Conservation (phyloP, 2,329 filamentous ascomycete genomes). For the Penicillium brasilianum region DNA sequence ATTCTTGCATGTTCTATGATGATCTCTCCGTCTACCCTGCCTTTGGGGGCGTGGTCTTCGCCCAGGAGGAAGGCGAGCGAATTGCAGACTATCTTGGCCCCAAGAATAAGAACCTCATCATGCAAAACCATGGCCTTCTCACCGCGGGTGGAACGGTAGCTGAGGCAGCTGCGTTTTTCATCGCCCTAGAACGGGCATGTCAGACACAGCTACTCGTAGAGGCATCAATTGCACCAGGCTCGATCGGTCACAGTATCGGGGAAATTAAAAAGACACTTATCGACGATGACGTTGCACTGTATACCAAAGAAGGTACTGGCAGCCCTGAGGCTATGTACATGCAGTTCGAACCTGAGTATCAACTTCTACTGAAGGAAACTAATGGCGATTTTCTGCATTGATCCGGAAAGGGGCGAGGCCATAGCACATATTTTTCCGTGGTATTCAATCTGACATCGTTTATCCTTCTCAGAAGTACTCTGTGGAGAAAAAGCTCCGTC, state of each 20-base stretch:
- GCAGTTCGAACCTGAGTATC: slow-evolving; percentile 44
- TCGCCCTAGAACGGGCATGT: slow-evolving; percentile 70
- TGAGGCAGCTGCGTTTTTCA: slow-evolving; percentile 73
- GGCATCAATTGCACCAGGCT: slow-evolving; percentile 56
- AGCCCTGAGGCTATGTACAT: slow-evolving; percentile 39
- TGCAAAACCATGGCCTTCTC: slow-evolving; percentile 48
- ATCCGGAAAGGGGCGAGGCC: background rate
- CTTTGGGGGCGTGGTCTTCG: slow-evolving; percentile 56
- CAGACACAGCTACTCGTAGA: slow-evolving; percentile 71
- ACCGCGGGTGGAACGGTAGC: slow-evolving; percentile 73
- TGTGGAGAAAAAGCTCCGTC: background rate
- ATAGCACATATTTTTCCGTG: background rate
- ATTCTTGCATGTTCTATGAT: slow-evolving; percentile 33
- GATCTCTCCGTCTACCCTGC: slow-evolving; percentile 44
- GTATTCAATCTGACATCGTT: background rate
- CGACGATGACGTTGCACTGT: background rate
- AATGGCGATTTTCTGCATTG: slow-evolving; percentile 36
- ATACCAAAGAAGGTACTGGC: slow-evolving; percentile 3
- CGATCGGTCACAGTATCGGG: background rate
- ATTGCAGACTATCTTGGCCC: slow-evolving; percentile 44
- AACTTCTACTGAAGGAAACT: slow-evolving; percentile 38
- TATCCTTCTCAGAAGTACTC: background rate
- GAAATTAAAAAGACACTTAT: background rate
- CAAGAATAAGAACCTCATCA: slow-evolving; percentile 27
- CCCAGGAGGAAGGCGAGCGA: slow-evolving; percentile 50